Base-by-base conservation (phyloP, 495 filamentous ascomycete species). In the Podospora pseudocomata region DNA sequence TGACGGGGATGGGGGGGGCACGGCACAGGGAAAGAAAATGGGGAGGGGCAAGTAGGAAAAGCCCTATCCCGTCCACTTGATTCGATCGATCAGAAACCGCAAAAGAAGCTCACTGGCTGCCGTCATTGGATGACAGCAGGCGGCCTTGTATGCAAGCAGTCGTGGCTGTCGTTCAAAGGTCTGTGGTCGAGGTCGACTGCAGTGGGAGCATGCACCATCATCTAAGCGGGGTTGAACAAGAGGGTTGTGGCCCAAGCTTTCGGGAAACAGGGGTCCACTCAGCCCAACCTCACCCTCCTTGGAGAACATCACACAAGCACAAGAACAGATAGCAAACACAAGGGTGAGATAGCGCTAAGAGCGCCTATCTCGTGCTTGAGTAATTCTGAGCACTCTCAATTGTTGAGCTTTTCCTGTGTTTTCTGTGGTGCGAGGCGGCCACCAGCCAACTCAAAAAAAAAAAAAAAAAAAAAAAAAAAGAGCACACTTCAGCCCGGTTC, bases 141-240 rank as follows among this genome's bases (percentile, higher is more conserved):
- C 67, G 71, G 72, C 74, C 66, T 77, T 71, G 9, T 49, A 75
- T 77, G 77, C 77, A 79, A 65, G 70, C 65, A 74, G 76, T 78
- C 77, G 77, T 79, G 77, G 77, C 77, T 77, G 69, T 69, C 73
- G 71, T 73, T 76, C 66, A 76, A 76, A 73, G 75, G 74, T 64
- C 71, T 67, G 64, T 60, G 58, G 27, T n/a, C 60, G 39, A 62
- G 65, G 63, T 55, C 60, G 60, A 61, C 66, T 74, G 67, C 70
- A 69, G 69, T 15, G 19, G 32, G n/a, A 20, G 32, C 54, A 55
- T 67, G 60, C 67, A 72, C 13, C 39, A 72, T 49, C 39, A 49
- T 49, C 0, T 49, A 49, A 49, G 39, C 39, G 39, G 68, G 65
- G 67, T 62, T 65, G 64, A 58, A 60, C 54, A 54, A 65, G 63